Evolutionary conservation across 306 rosid genomes (phyloP).

Genomic region (Prunus mira): DNA sequence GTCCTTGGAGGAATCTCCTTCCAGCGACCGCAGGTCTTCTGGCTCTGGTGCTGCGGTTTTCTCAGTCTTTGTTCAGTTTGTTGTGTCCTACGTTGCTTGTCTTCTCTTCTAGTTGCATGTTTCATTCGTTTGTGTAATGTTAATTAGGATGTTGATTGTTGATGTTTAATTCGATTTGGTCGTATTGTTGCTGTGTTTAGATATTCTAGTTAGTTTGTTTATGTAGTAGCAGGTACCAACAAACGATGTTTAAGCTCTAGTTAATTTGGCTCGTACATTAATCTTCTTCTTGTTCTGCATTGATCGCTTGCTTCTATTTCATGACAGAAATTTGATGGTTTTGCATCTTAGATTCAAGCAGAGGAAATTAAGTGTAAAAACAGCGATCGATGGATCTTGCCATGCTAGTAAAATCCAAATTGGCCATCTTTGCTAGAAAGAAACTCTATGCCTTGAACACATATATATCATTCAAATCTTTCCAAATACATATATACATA

Average conservation of each 20-base stretch:
- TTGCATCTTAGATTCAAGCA: neutral
- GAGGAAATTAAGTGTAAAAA: neutral
- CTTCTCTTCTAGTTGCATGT: slow-evolving; percentile 10
- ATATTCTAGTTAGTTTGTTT: neutral
- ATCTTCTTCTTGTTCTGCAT: neutral
- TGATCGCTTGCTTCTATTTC: neutral
- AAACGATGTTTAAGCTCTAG: neutral
- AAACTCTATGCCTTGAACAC: no score
- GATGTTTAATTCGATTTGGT: no score
- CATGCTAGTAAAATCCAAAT: no score
- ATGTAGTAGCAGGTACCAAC: neutral
- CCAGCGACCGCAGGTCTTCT: slow-evolving; percentile 22
- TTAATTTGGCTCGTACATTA: neutral
- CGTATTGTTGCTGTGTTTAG: no score
- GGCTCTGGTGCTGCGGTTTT: slow-evolving; percentile 18
- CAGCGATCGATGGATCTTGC: no score
- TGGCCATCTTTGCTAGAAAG: no score
- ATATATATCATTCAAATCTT: neutral
- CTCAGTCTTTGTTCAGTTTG: slow-evolving; percentile 23
- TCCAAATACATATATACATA: neutral
- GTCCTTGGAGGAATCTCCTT: slow-evolving; percentile 26
- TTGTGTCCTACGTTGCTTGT: slow-evolving; percentile 19
- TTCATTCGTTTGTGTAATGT: neutral
- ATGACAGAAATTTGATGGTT: neutral
- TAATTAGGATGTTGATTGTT: neutral